phyloP scores from a whole-genome alignment of 2,329 filamentous ascomycete genomes.

The Cladosporium sphaerospermum region DNA sequence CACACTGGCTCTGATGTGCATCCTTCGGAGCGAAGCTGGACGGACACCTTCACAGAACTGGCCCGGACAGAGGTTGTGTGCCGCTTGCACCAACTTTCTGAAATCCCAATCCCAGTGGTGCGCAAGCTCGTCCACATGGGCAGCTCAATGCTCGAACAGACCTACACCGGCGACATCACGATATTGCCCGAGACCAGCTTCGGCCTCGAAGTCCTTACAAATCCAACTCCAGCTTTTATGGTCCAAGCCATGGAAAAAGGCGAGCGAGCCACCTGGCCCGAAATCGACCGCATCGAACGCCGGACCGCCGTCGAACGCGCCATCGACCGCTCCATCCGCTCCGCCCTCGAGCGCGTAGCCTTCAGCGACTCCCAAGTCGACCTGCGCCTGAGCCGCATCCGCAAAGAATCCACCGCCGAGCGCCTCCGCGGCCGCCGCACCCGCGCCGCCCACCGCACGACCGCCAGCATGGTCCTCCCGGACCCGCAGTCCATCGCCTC shows the following conservation, averaged over 20 bases:
- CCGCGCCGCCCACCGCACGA: not conserved
- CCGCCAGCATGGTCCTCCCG: constrained; percentile 5
- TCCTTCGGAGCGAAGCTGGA: constrained; percentile 1
- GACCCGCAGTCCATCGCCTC: not conserved
- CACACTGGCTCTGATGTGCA: constrained; percentile 26
- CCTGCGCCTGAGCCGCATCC: constrained; percentile 34
- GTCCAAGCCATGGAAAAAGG: constrained; percentile 67
- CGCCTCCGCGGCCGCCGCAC: not conserved
- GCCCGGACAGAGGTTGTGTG: constrained; percentile 1
- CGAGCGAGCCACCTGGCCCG: constrained; percentile 86
- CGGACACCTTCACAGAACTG: not conserved
- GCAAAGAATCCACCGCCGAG: constrained; percentile 2
- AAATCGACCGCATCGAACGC: constrained; percentile 76
- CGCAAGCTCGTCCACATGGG: constrained; percentile 6
- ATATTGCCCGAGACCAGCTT: constrained; percentile 79
- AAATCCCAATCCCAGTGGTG: not conserved
- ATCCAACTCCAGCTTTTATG: constrained; percentile 86
- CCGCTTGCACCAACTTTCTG: constrained; percentile 3
- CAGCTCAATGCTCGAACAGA: constrained; percentile 72
- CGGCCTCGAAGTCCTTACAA: constrained; percentile 70
- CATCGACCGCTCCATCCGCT: constrained; percentile 67
- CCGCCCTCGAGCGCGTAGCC: constrained; percentile 60
- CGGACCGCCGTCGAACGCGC: constrained; percentile 84
- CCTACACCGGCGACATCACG: constrained; percentile 91
- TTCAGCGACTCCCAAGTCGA: constrained; percentile 62